A percentile compares a stretch with the other conserved stretches of the same genome.
Evolutionary conservation across 371 early-diverging fungal genomes (phyloP).

Genomic region (Massospora cicadina): DNA sequence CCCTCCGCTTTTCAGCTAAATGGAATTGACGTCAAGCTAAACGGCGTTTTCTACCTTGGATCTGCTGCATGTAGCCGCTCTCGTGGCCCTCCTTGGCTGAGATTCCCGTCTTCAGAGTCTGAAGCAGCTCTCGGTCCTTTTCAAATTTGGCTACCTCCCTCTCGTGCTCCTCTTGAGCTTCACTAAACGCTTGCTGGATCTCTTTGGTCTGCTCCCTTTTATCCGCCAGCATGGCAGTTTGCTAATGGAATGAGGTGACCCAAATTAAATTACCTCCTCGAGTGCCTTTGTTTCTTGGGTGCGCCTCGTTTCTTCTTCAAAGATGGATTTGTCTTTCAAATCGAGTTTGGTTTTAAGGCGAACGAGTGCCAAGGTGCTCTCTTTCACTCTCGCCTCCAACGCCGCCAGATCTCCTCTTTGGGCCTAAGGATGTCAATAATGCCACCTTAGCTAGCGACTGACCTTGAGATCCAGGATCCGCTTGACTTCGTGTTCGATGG

Average conservation of each 20-base stretch:
- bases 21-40: constrained; percentile 5
- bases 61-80: constrained; percentile 83
- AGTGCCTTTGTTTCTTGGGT: constrained; percentile 2
- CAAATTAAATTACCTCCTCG: constrained; percentile 1
- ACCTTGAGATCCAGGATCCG: constrained; percentile 14
- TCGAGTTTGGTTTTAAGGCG: constrained; percentile 60
- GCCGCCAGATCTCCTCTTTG: constrained; percentile 39
- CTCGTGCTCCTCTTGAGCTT: constrained; percentile 39
- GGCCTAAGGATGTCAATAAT: constrained; percentile 17
- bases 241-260: neutral
- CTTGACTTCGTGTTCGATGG: constrained; percentile 12
- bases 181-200: constrained; percentile 29
- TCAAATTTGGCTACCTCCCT: constrained; percentile 40
- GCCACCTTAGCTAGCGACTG: neutral
- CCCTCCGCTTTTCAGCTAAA: constrained; percentile 12
- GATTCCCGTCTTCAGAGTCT: constrained; percentile 83
- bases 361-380: constrained; percentile 53
- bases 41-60: constrained; percentile 31
- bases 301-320: constrained; percentile 47
- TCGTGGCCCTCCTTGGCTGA: constrained; percentile 80
- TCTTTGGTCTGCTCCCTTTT: constrained; percentile 23
- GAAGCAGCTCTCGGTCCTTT: constrained; percentile 65
- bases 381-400: constrained; percentile 49
- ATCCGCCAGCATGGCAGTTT: constrained; percentile 19
- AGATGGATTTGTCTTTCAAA: constrained; percentile 43